Conservation (phyloP, 2,329 filamentous ascomycete species). For the Ophiostoma pallidulum region DNA sequence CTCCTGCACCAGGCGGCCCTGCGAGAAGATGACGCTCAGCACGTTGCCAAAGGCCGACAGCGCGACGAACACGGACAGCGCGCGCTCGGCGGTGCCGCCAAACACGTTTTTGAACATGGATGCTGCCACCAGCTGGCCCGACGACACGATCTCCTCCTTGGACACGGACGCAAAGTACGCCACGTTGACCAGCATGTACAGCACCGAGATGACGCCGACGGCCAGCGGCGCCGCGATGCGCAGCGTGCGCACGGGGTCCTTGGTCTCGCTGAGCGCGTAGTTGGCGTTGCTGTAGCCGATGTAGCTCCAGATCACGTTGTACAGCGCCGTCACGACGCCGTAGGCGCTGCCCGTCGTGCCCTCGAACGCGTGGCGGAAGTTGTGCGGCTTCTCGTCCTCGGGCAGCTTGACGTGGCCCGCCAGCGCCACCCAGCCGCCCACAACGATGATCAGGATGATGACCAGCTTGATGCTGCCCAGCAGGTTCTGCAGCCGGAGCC, state of each 20-base stretch:
- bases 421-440: slow-evolving; percentile 52
- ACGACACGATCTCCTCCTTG: slow-evolving; percentile 41
- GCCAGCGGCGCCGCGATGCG: slow-evolving; percentile 56
- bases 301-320: slow-evolving; percentile 64
- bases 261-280: slow-evolving; percentile 56
- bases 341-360: slow-evolving; percentile 59
- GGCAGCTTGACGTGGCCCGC: slow-evolving; percentile 48
- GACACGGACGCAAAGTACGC: slow-evolving; percentile 54
- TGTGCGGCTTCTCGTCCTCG: slow-evolving; percentile 33
- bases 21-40: slow-evolving; percentile 58
- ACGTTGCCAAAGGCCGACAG: slow-evolving; percentile 61
- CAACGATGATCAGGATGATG: slow-evolving; percentile 55
- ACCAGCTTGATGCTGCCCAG: slow-evolving; percentile 58
- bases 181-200: slow-evolving; percentile 60
- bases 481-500: slow-evolving; percentile 56
- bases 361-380: slow-evolving; percentile 54
- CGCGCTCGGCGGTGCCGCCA: slow-evolving; percentile 44
- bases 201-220: slow-evolving; percentile 45
- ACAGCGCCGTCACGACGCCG: slow-evolving; percentile 58
- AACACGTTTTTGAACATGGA: slow-evolving; percentile 49
- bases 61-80: slow-evolving; percentile 55
- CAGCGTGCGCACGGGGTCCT: slow-evolving; percentile 54
- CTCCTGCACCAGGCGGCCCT: slow-evolving; percentile 57
- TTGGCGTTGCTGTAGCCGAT: slow-evolving; percentile 61
- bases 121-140: slow-evolving; percentile 43